Evolutionary conservation across 306 rosid genomes (phyloP), one percentile per base, ranked within the genome.

Genomic region (Hylodesmum podocarpum): DNA sequence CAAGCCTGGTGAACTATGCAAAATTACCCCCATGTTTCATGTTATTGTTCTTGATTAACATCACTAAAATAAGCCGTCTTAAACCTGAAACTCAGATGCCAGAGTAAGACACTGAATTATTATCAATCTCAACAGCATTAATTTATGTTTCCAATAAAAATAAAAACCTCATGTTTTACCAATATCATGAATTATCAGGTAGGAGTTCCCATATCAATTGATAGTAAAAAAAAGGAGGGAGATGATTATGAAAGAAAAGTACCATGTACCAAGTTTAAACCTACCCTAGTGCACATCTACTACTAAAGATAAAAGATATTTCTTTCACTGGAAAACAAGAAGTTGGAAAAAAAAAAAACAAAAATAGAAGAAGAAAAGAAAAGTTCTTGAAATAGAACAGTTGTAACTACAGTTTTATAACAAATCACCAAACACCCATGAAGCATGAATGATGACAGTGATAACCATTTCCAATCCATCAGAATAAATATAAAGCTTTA

Each of bases 61-160:
- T 49, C 40, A 27, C 69, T 28, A 59, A 39, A 41, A 28, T 28
- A 58, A 59, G 46, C 24, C 59, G n/a, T 59, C 62, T 31, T 28
- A 74, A 44, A 34, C 21, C 2, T 16, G 39, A 72, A 19, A 3
- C 58, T 1, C 13, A 25, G 19, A 27, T 27, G 31, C 69, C 37
- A 40, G 19, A 25, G 54, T 15, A 34, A 54, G 27, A 25, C 39
- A 51, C 77, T 41, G 19, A 41, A 58, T 73, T 58, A n/a, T 58
- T 54, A 19, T 73, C 8, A 57, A 41, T 54, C 28, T 74, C 10
- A 58, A 59, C 4, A 59, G 27, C 25, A 29, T 27, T 28, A 59
- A 44, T 74, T 59, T 59, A 34, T 58, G 49, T 15, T 54, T 54
- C 28, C 18, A 37, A 55, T 37, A 39, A 70, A 70, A 70, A 50